Percentiles rank a stretch among this genome's conserved stretches.
phyloP scores from a whole-genome alignment of 768 basidiomycete genomes.

The Hirschioporus abietinus region DNA sequence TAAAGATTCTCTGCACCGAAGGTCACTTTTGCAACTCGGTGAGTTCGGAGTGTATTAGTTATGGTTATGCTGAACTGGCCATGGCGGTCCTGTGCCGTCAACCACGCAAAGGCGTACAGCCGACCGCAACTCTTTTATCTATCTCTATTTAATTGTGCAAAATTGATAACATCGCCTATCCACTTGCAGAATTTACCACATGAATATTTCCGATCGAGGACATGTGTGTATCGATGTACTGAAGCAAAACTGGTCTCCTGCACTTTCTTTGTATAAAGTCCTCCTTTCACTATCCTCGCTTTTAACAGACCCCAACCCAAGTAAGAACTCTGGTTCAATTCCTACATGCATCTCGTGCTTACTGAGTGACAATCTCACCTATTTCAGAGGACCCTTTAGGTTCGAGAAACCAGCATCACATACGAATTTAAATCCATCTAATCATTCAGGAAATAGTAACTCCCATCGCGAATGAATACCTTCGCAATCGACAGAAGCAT shows the following conservation, averaged over 20 bases:
- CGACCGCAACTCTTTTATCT: background rate
- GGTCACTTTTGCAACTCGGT: conserved; percentile 73
- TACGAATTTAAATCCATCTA: background rate
- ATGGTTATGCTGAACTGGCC: background rate
- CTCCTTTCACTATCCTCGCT: conserved; percentile 90
- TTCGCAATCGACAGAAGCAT: conserved; percentile 27
- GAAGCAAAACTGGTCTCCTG: conserved; percentile 93
- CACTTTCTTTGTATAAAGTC: conserved; percentile 90
- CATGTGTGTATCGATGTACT: conserved; percentile 86
- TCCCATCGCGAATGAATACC: conserved; percentile 26
- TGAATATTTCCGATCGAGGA: conserved; percentile 82
- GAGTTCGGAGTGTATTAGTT: conserved; percentile 4
- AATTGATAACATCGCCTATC: no score
- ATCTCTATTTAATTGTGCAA: no score
- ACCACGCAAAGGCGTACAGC: background rate
- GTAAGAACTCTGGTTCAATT: conserved; percentile 38
- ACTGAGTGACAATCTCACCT: background rate
- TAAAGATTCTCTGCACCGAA: conserved; percentile 73
- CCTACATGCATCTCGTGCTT: background rate
- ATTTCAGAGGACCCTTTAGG: conserved; percentile 17
- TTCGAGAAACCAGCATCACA: conserved; percentile 5
- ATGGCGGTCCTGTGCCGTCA: background rate
- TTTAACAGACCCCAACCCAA: conserved; percentile 90
- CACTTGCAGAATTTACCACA: conserved; percentile 80
- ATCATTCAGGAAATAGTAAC: conserved; percentile 20